These are phyloP conservation scores for Vanrija pseudolonga DNA, from an alignment of 1,284 basidiomycete genomes.

Conservation along the genomic window DNA sequence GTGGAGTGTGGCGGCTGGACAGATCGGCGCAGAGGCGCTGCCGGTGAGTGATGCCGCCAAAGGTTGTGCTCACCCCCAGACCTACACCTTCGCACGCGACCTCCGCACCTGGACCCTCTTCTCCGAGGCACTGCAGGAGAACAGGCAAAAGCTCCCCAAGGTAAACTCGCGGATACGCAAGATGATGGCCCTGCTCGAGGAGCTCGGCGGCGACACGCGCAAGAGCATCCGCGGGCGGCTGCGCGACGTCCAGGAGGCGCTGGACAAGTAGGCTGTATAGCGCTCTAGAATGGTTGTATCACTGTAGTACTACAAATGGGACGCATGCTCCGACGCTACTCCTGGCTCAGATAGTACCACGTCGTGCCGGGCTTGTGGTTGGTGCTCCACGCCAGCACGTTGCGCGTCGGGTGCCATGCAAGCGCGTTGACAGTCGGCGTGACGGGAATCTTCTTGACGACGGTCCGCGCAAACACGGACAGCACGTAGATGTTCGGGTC, in stretches of 20 bases:
- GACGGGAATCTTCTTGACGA: slow-evolving; percentile 28
- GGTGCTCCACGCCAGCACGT: slow-evolving; percentile 37
- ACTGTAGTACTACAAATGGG: not conserved
- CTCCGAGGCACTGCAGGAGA: slow-evolving; percentile 26
- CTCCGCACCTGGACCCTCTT: slow-evolving; percentile 40
- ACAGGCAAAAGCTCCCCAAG: slow-evolving; percentile 21
- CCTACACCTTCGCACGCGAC: slow-evolving; percentile 48
- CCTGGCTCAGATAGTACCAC: slow-evolving; percentile 37
- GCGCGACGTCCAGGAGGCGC: slow-evolving; percentile 22
- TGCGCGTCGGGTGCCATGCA: slow-evolving; percentile 34
- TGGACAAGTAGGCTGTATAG: slow-evolving; percentile 17
- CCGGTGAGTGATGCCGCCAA: slow-evolving; percentile 32
- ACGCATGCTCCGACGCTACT: slow-evolving; percentile 4
- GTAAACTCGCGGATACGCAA: slow-evolving; percentile 23
- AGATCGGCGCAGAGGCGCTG: slow-evolving; percentile 33
- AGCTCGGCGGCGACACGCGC: slow-evolving; percentile 36
- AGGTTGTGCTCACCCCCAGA: slow-evolving; percentile 22
- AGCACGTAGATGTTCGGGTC: slow-evolving; percentile 34
- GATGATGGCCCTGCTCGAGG: slow-evolving; percentile 26
- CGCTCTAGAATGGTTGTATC: not conserved
- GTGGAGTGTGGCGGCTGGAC: slow-evolving; percentile 39
- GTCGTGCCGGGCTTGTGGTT: slow-evolving; percentile 19
- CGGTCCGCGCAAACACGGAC: slow-evolving; percentile 25
- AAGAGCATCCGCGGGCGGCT: slow-evolving; percentile 39
- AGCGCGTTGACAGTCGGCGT: slow-evolving; percentile 27